A percentile compares a stretch with the other conserved stretches of the same genome.
phyloP scores from a whole-genome alignment of 805 yeast species.

The Kockiozyma suomiensis region DNA sequence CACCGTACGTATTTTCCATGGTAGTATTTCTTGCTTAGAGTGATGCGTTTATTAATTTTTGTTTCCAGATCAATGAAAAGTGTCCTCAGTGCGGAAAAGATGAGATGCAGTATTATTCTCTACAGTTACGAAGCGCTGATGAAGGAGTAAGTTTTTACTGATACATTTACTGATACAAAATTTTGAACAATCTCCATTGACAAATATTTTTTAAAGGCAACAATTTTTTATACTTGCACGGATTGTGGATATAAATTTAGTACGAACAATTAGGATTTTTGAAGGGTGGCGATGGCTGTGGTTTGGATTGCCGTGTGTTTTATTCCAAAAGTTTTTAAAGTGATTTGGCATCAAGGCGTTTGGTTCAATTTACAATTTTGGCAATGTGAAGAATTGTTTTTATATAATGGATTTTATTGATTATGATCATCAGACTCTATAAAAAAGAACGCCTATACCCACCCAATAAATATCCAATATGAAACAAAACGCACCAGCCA shows the following conservation, averaged over 20 bases:
- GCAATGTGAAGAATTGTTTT: background rate
- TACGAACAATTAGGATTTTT: conserved; percentile 69
- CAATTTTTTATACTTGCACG: conserved; percentile 96
- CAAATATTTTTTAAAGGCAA: conserved; percentile 55
- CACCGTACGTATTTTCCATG: conserved; percentile 46
- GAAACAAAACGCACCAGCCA: too few relatives aligned
- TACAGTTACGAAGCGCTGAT: conserved; percentile 96
- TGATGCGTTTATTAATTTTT: background rate
- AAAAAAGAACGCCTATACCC: background rate
- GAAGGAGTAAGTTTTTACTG: conserved; percentile 67
- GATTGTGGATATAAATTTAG: conserved; percentile 90
- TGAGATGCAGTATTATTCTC: conserved; percentile 96
- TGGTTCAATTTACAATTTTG: background rate
- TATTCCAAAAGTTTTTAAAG: background rate
- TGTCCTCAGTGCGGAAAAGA: conserved; percentile 99
- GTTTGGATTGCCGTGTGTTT: background rate
- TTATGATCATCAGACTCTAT: background rate
- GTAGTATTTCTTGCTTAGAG: background rate
- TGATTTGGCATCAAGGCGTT: background rate
- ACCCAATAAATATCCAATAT: background rate
- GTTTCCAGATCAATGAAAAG: conserved; percentile 77
- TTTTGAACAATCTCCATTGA: too few relatives aligned
- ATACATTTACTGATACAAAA: too few relatives aligned
- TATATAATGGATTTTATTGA: background rate
- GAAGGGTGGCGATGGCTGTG: background rate